These are phyloP conservation scores for Cryptomeria japonica DNA, from an alignment of 75 land plant genomes.

Conservation along the genomic window DNA sequence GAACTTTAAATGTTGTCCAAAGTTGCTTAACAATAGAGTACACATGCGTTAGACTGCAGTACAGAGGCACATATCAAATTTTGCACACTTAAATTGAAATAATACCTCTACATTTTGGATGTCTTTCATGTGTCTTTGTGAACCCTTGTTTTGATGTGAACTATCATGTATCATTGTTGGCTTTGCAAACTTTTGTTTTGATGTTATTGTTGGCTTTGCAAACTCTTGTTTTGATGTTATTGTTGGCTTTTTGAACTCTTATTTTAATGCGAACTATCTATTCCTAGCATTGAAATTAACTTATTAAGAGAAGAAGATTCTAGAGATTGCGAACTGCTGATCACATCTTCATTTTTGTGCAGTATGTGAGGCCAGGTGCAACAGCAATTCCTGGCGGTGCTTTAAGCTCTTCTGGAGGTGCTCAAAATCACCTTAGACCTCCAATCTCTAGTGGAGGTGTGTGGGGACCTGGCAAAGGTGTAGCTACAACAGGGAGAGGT, in stretches of 20 bases:
- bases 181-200: neutral
- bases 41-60: neutral
- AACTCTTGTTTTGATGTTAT: neutral
- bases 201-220: neutral
- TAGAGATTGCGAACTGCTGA: neutral
- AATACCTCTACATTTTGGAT: neutral
- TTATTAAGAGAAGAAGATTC: neutral
- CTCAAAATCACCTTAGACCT: slow-evolving; percentile 50
- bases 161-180: neutral
- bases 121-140: neutral
- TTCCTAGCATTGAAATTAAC: neutral
- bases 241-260: neutral
- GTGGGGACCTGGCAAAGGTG: slow-evolving; percentile 45
- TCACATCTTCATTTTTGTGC: slow-evolving; percentile 17
- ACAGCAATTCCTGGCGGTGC: slow-evolving; percentile 39
- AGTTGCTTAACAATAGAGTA: neutral
- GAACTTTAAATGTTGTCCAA: neutral
- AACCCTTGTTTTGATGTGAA: slow-evolving; percentile 3
- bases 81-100: neutral
- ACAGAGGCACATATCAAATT: neutral
- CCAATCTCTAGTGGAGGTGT: slow-evolving; percentile 30
- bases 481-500: slow-evolving; percentile 60
- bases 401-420: slow-evolving; percentile 31
- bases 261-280: neutral
- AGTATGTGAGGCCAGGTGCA: slow-evolving; percentile 96